A percentile compares a stretch with the other conserved stretches of the same genome.
Evolutionary conservation across 768 basidiomycete genomes (phyloP).

Genomic region (Russula brevipes): DNA sequence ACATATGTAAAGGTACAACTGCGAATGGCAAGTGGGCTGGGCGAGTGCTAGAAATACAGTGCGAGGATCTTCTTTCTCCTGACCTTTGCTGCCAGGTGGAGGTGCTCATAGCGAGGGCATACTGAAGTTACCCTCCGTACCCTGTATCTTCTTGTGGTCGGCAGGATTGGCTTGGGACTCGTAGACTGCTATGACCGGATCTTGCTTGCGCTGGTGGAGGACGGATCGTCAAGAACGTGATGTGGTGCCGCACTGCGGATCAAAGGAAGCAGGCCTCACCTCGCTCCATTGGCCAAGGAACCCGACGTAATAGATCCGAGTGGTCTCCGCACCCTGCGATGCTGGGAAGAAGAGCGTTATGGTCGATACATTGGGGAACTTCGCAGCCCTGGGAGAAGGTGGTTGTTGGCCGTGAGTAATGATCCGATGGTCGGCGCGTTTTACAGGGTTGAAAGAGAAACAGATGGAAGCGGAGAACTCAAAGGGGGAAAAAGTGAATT

Average conservation of each 20-base stretch:
- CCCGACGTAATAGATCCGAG: conserved; percentile 77
- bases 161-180: conserved; percentile 83
- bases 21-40: background rate
- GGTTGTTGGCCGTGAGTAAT: background rate
- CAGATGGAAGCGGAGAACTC: background rate
- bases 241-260: background rate
- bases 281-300: conserved; percentile 79
- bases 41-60: conserved; percentile 12
- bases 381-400: conserved; percentile 55
- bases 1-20: background rate
- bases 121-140: conserved; percentile 59
- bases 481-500: too few species aligned
- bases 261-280: conserved; percentile 37
- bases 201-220: conserved; percentile 55
- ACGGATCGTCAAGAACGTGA: background rate
- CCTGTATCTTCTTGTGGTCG: conserved; percentile 83
- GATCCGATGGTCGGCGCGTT: background rate
- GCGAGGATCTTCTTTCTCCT: background rate
- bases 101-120: conserved; percentile 37
- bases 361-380: conserved; percentile 77
- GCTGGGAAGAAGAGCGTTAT: conserved; percentile 80
- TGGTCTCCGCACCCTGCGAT: conserved; percentile 72
- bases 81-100: too few species aligned
- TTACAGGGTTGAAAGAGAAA: background rate
- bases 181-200: conserved; percentile 81